These are phyloP conservation scores for Kregervanrija delftensis DNA, from an alignment of 805 yeast genomes.

Conservation along the genomic window DNA sequence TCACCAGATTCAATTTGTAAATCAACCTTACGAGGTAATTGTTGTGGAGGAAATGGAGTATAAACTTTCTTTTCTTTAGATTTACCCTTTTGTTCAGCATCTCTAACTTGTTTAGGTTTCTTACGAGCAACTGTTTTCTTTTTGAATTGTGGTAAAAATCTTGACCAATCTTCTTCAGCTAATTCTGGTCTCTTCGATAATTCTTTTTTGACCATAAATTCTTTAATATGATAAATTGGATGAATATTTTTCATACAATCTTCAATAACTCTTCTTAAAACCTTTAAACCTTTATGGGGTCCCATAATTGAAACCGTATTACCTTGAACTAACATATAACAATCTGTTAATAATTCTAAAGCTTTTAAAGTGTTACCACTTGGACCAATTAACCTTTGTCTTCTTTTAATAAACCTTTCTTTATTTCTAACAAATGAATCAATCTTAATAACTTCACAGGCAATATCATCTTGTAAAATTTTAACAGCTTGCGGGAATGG, in stretches of 20 bases:
- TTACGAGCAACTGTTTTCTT: conserved; percentile 93
- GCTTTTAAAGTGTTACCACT: conserved; percentile 96
- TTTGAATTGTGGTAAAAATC: conserved; percentile 94
- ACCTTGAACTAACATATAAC: conserved; percentile 95
- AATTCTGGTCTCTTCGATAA: conserved; percentile 91
- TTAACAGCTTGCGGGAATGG: conserved; percentile 96
- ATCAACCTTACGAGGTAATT: conserved; percentile 94
- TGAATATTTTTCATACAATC: conserved; percentile 96
- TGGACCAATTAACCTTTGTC: conserved; percentile 96
- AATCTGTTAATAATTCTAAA: conserved; percentile 86
- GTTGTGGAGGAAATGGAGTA: conserved; percentile 99
- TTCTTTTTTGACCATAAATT: conserved; percentile 94
- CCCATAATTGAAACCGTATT: conserved; percentile 98
- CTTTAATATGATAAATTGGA: conserved; percentile 97
- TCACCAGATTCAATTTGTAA: conserved; percentile 97
- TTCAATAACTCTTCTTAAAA: conserved; percentile 87
- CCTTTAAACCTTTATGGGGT: conserved; percentile 86
- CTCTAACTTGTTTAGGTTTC: conserved; percentile 65
- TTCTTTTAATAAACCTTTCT: conserved; percentile 89
- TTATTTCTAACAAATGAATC: conserved; percentile 85
- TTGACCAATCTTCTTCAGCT: conserved; percentile 93
- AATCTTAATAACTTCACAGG: conserved; percentile 94
- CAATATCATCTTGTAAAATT: conserved; percentile 83
- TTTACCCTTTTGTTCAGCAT: conserved; percentile 35
- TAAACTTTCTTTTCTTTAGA: conserved; percentile 61